phyloP scores from a whole-genome alignment of 1,284 basidiomycete genomes.

The Cerioporus squamosus region DNA sequence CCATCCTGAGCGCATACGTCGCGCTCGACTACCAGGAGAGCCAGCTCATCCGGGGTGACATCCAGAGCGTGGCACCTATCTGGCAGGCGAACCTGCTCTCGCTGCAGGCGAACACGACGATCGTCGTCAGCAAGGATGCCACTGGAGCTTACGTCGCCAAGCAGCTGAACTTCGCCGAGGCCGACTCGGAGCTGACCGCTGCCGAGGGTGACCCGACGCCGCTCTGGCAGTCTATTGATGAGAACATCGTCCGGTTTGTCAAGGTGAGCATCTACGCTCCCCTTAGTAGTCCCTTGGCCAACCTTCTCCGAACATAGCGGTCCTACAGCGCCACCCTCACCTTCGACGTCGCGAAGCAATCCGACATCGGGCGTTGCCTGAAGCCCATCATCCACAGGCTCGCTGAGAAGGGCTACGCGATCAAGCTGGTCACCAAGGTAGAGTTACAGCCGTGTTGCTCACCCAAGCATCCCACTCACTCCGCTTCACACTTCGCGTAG shows the following conservation, averaged over 20 bases:
- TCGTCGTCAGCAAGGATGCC: not conserved
- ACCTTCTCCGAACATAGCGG: not conserved
- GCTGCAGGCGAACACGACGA: not conserved
- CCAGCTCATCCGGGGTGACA: not conserved
- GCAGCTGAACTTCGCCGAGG: too few relatives aligned
- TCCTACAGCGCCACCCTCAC: not conserved
- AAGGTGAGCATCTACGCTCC: not conserved
- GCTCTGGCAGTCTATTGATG: not conserved
- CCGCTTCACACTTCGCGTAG: not conserved
- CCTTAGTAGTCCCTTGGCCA: not conserved
- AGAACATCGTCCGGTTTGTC: too few relatives aligned
- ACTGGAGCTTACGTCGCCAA: conserved; percentile 1
- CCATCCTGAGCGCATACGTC: conserved; percentile 10
- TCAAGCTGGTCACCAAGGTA: not conserved
- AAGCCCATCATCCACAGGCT: not conserved
- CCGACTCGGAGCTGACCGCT: too few relatives aligned
- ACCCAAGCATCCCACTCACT: not conserved
- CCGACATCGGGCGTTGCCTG: not conserved
- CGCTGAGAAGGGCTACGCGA: not conserved
- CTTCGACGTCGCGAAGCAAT: not conserved
- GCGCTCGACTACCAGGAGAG: conserved; percentile 1
- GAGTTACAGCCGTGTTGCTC: not conserved
- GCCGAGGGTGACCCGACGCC: not conserved
- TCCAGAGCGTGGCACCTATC: not conserved
- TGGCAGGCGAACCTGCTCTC: conserved; percentile 3